A percentile compares a stretch with the other conserved stretches of the same genome.
Evolutionary conservation across 208 protist genomes (phyloP).

Genomic region (Willaertia magna): DNA sequence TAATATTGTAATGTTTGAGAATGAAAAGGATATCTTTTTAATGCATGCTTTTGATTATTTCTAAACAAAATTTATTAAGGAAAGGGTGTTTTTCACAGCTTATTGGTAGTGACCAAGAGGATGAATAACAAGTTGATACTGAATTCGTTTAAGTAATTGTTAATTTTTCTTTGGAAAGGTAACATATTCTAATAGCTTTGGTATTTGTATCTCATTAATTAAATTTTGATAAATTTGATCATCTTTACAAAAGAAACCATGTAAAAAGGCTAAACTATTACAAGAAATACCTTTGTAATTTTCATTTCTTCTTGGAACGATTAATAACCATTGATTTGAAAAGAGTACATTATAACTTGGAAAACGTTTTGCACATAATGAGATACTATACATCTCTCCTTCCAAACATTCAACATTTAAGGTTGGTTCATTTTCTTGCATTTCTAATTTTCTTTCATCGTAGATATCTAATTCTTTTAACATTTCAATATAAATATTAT

Average conservation of each 20-base stretch:
- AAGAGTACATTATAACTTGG: background rate
- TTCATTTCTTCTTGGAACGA: conserved; percentile 2
- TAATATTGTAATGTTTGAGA: no score
- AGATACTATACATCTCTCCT: background rate
- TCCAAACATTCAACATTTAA: background rate
- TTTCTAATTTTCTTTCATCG: background rate
- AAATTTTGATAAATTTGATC: background rate
- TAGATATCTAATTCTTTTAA: background rate
- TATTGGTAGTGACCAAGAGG: no score
- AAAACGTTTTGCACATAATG: background rate
- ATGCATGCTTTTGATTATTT: no score
- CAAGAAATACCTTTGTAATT: background rate
- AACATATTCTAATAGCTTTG: background rate
- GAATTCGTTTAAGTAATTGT: no score
- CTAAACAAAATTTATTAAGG: no score
- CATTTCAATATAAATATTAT: background rate
- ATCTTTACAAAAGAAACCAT: background rate
- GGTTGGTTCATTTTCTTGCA: background rate
- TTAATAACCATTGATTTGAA: background rate
- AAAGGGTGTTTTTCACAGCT: no score
- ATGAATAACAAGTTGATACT: no score
- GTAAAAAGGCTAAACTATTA: background rate
- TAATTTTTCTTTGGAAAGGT: no score
- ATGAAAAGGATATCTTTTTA: no score
- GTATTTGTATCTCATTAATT: background rate